These are phyloP conservation scores for Mitragyna speciosa DNA, from an alignment of 257 asterid species.

Conservation along the genomic window DNA sequence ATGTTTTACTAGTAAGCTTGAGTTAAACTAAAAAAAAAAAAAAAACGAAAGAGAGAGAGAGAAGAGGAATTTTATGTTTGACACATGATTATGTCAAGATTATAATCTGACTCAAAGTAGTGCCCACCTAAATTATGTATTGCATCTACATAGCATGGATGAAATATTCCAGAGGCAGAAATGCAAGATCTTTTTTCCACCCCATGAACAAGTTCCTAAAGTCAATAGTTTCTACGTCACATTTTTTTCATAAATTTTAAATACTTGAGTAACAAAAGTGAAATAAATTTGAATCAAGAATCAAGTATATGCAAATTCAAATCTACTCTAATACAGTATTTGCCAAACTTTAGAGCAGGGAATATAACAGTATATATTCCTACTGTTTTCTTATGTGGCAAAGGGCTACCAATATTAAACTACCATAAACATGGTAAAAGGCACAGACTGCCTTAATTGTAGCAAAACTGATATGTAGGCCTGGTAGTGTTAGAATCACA, in stretches of 20 bases:
- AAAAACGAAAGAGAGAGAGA: no score
- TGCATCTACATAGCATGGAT: neutral
- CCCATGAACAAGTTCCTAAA: no score
- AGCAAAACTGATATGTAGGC: neutral
- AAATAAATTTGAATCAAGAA: neutral
- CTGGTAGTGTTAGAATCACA: neutral
- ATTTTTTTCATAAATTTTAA: neutral
- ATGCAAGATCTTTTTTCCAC: neutral
- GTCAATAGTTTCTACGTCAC: neutral
- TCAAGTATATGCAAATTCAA: neutral
- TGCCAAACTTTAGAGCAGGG: no score
- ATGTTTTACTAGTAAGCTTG: neutral
- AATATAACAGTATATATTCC: no score
- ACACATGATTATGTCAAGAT: neutral
- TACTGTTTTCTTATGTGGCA: neutral
- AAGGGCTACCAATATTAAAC: neutral
- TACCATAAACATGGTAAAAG: neutral
- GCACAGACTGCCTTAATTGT: neutral
- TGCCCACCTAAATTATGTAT: neutral
- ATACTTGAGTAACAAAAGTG: neutral
- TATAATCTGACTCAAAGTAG: neutral
- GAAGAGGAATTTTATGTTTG: neutral
- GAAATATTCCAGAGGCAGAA: neutral
- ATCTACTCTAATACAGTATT: no score
- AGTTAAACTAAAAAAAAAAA: neutral